These are phyloP conservation scores for Trifolium subterraneum DNA, from an alignment of 306 rosid species.

Conservation along the genomic window DNA sequence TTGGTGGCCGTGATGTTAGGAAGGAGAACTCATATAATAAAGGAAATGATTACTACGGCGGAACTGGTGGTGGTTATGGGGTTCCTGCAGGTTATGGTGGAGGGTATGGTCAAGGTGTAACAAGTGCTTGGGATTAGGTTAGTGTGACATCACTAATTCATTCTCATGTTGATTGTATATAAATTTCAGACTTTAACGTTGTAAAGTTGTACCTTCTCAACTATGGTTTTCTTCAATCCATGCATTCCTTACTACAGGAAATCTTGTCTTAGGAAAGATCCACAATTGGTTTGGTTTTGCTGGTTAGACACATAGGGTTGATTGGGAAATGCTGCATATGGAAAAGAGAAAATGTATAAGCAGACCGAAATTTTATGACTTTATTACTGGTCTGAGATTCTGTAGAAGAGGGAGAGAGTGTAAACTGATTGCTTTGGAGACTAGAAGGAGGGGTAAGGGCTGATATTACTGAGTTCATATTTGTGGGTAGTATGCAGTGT, in stretches of 20 bases:
- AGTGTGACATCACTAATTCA: conserved; percentile 39
- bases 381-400: conserved; percentile 19
- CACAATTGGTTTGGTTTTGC: conserved; percentile 34
- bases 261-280: conserved; percentile 42
- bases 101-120: conserved; percentile 57
- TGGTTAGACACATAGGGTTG: conserved; percentile 42
- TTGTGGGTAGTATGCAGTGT: conserved; percentile 25
- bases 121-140: conserved; percentile 88
- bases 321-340: conserved; percentile 42
- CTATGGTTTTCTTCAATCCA: conserved; percentile 39
- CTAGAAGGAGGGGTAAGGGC: background rate
- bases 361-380: conserved; percentile 37
- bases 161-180: conserved; percentile 50
- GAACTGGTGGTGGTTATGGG: conserved; percentile 67
- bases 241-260: conserved; percentile 37
- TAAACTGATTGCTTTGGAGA: conserved; percentile 41
- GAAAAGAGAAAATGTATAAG: conserved; percentile 34
- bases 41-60: conserved; percentile 63
- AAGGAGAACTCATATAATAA: conserved; percentile 56
- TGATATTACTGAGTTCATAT: conserved; percentile 15
- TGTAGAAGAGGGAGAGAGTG: conserved; percentile 27
- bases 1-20: conserved; percentile 81
- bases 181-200: conserved; percentile 49
- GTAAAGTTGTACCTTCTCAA: conserved; percentile 40
- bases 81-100: conserved; percentile 58